Base-by-base conservation (phyloP, 2,329 filamentous ascomycete genomes). In the Berkeleyomyces basicola region DNA sequence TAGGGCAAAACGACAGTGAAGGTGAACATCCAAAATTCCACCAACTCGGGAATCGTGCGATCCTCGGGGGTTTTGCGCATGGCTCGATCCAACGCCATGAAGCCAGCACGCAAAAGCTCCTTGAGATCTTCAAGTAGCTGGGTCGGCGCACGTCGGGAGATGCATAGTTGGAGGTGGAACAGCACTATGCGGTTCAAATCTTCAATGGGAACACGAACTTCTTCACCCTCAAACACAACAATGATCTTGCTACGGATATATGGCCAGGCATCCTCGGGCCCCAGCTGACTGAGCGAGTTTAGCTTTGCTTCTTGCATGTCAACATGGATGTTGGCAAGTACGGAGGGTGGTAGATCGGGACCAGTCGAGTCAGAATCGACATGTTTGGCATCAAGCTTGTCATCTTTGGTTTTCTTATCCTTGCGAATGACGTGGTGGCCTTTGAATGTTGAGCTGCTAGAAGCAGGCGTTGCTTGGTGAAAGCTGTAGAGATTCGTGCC, bases 1-100 rank as follows among this genome's bases (percentile, higher is more conserved):
- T 96, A 97, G 0, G 93, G 93, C 4, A 97, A 75, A 44, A 97
- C 88, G 5, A 83, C 87, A 2, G 90, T 92, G 69, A 96, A 96
- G 0, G 93, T 91, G 57, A 93, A 85, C 64, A 95, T 82, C 93
- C 93, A 99, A 70, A 96, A 84, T 70, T 96, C 90, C 2, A 96
- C 92, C 0, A 99, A 78, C 63, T 90, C 84, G 0, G 90, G 88
- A 31, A 97, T 90, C n/a, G 97, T 81, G 42, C 86, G 82, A 65
- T 96, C 91, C 69, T 97, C 92, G 0, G 89, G 80, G 0, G 90
- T 84, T 55, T 83, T 82, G 59, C 85, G 82, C 16, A 97, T 76
- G 0, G 88, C 91, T 67, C 91, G 87, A 67, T 96, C 92, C 2
- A 99, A 78, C 1, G 87, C 90, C 39, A 82, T 79, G 70, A 97